These are phyloP conservation scores for Pezicula neosporulosa DNA, from an alignment of 2,329 filamentous ascomycete genomes.

Conservation along the genomic window DNA sequence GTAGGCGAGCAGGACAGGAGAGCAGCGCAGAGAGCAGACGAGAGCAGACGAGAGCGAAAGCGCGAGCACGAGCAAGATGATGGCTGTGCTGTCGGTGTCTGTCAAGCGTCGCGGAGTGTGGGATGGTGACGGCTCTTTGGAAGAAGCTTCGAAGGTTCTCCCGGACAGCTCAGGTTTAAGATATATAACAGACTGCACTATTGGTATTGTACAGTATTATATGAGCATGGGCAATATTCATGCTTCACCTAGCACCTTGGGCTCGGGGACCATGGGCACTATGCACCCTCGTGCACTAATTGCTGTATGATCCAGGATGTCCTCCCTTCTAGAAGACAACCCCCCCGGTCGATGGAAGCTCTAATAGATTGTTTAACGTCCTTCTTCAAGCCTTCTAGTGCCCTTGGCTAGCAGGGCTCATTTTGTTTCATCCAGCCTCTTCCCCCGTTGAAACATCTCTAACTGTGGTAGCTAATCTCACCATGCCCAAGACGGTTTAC, in stretches of 20 bases:
- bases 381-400: constrained; percentile 1
- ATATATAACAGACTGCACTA: neutral
- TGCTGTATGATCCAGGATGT: neutral
- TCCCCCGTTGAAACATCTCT: neutral
- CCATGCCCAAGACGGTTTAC: neutral
- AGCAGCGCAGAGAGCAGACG: too few species aligned
- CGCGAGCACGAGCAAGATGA: neutral
- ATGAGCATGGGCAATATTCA: neutral
- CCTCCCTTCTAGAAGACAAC: neutral
- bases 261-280: neutral
- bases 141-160: neutral
- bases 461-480: neutral
- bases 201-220: neutral
- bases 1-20: too few species aligned
- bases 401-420: neutral
- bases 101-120: neutral
- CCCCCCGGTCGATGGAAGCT: neutral
- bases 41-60: neutral
- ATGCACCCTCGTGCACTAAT: neutral
- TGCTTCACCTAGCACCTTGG: neutral
- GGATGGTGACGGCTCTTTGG: neutral
- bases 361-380: neutral
- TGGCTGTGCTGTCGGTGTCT: neutral
- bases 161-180: neutral
- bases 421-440: neutral